Evolutionary conservation across 768 basidiomycete species (phyloP).

Genomic region (Cyclocybe aegerita): DNA sequence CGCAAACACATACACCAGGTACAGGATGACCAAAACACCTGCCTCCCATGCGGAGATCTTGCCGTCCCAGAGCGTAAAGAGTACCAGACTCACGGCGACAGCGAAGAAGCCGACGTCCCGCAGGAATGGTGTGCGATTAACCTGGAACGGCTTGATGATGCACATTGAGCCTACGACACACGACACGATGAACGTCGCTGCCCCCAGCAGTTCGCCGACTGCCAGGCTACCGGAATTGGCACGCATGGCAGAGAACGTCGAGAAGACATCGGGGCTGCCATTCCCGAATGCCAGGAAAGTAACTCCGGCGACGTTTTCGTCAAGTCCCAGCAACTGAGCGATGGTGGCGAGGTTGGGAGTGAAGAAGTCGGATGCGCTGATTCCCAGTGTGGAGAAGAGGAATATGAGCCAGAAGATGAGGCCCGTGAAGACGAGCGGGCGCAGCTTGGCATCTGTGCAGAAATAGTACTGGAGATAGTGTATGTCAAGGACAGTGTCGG

Average conservation of each 20-base stretch:
- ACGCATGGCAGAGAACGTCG: slow-evolving; percentile 92
- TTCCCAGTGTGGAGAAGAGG: slow-evolving; percentile 94
- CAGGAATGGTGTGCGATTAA: slow-evolving; percentile 76
- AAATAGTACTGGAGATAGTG: slow-evolving; percentile 72
- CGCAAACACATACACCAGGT: slow-evolving; percentile 71
- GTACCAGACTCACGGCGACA: slow-evolving; percentile 71
- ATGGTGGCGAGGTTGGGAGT: slow-evolving; percentile 94
- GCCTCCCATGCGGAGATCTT: slow-evolving; percentile 74
- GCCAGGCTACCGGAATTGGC: slow-evolving; percentile 85
- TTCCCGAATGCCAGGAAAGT: slow-evolving; percentile 98
- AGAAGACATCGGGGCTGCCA: slow-evolving; percentile 94
- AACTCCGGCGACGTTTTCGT: slow-evolving; percentile 93
- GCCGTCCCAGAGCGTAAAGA: slow-evolving; percentile 78
- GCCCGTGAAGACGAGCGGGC: slow-evolving; percentile 60
- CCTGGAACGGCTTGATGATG: slow-evolving; percentile 92
- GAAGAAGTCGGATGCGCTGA: slow-evolving; percentile 96
- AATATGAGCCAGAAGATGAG: slow-evolving; percentile 82
- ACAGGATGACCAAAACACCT: slow-evolving; percentile 64
- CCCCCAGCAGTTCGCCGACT: slow-evolving; percentile 93
- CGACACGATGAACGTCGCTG: slow-evolving; percentile 93
- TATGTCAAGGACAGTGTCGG: slow-evolving; percentile 68
- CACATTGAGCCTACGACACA: slow-evolving; percentile 99
- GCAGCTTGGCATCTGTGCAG: slow-evolving; percentile 54
- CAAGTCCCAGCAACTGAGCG: slow-evolving; percentile 79
- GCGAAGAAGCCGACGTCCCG: slow-evolving; percentile 96